Evolutionary conservation across 2,329 filamentous ascomycete genomes (phyloP).

Genomic region (Trichoderma endophyticum): DNA sequence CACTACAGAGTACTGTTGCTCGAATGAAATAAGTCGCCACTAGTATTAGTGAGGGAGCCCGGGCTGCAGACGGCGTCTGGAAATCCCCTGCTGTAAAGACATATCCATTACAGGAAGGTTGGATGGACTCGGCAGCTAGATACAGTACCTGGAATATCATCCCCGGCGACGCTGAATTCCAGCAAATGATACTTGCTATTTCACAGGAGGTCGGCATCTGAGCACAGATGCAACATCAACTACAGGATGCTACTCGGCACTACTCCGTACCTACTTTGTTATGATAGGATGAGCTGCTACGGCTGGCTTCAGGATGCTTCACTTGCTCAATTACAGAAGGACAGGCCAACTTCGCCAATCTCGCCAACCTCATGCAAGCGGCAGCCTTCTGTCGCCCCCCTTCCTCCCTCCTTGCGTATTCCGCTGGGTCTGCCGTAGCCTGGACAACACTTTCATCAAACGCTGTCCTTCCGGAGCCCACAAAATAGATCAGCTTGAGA

Average conservation of each 20-base stretch:
- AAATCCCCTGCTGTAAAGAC: neutral
- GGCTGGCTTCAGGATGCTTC: conserved; percentile 5
- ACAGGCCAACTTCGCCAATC: neutral
- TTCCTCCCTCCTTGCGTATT: neutral
- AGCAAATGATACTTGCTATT: neutral
- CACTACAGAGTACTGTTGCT: neutral
- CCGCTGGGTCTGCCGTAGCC: neutral
- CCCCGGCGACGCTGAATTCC: neutral
- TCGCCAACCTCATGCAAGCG: neutral
- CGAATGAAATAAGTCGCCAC: neutral
- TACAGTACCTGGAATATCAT: neutral
- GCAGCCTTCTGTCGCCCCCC: neutral
- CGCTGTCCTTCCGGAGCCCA: neutral
- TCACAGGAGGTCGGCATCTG: neutral
- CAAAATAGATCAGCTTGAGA: conserved; percentile 10
- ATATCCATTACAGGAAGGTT: conserved; percentile 14
- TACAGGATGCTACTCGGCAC: neutral
- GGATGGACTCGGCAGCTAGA: neutral
- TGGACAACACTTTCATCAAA: conserved; percentile 4
- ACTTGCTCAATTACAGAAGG: neutral
- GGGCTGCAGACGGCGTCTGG: neutral
- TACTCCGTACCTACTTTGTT: neutral
- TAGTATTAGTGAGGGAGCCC: neutral
- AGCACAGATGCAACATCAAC: neutral
- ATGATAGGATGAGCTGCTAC: neutral